Evolutionary conservation across 805 yeast genomes (phyloP).

Genomic region (Ogataea pini): DNA sequence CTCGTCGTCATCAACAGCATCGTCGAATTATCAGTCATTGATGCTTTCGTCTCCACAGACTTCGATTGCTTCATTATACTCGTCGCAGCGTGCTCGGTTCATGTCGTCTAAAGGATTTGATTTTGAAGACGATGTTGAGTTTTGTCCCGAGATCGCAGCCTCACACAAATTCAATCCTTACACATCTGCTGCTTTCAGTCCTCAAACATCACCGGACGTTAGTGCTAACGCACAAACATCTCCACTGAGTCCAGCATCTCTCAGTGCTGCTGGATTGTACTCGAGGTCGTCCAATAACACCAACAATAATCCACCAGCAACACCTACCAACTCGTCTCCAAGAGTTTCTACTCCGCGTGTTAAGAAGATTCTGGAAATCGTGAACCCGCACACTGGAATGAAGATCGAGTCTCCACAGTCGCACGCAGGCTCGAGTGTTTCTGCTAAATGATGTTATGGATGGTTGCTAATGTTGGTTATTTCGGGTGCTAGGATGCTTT

Average conservation of each 20-base stretch:
- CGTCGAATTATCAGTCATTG: constrained; percentile 28
- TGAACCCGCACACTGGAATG: constrained; percentile 61
- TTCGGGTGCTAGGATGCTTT: neutral
- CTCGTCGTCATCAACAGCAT: constrained; percentile 22
- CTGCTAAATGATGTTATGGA: constrained; percentile 15
- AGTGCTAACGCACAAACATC: constrained; percentile 24
- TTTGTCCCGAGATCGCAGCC: constrained; percentile 55
- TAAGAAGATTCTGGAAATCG: constrained; percentile 60
- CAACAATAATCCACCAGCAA: constrained; percentile 4
- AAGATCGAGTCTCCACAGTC: constrained; percentile 54
- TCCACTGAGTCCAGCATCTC: constrained; percentile 16
- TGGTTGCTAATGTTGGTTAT: constrained; percentile 1
- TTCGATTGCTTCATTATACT: constrained; percentile 28
- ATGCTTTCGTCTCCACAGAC: constrained; percentile 30
- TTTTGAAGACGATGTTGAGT: constrained; percentile 62
- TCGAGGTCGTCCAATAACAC: constrained; percentile 12
- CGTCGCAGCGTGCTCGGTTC: constrained; percentile 47
- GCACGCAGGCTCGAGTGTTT: constrained; percentile 11
- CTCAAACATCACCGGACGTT: constrained; percentile 42
- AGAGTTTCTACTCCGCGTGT: constrained; percentile 56
- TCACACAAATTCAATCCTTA: constrained; percentile 62
- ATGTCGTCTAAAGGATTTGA: constrained; percentile 63
- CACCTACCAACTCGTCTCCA: constrained; percentile 37
- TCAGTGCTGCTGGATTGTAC: constrained; percentile 17
- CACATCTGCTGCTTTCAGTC: constrained; percentile 63